These are phyloP conservation scores for Pythium apleroticum DNA, from an alignment of 352 stramenopile species.

Conservation along the genomic window DNA sequence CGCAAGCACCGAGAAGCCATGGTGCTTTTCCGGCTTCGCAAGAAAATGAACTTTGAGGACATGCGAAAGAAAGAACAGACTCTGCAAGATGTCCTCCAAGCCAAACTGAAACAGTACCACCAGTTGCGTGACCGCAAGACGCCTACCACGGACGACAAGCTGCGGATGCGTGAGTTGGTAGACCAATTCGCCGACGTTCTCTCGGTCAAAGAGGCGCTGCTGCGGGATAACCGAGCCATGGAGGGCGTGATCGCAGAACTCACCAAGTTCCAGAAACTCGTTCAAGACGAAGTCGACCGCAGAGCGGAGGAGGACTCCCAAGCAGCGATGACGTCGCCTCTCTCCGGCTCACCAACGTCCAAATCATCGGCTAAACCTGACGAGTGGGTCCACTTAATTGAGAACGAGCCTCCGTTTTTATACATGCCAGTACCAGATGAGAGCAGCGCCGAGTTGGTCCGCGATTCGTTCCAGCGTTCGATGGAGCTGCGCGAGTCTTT, in stretches of 20 bases:
- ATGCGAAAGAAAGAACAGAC: slow-evolving; percentile 27
- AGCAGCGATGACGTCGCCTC: not conserved
- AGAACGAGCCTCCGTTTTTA: slow-evolving; percentile 22
- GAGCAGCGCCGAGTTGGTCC: not conserved
- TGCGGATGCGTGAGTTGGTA: slow-evolving; percentile 8
- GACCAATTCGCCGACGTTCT: slow-evolving; percentile 27
- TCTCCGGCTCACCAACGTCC: not conserved
- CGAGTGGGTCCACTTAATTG: slow-evolving; percentile 24
- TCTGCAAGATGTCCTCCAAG: slow-evolving; percentile 26
- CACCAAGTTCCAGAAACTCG: slow-evolving; percentile 29
- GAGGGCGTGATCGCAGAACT: slow-evolving; percentile 24
- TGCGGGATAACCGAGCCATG: slow-evolving; percentile 31
- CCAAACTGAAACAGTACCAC: slow-evolving; percentile 16
- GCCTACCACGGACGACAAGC: slow-evolving; percentile 5
- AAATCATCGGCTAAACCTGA: not conserved
- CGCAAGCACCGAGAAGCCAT: slow-evolving; percentile 31
- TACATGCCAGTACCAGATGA: slow-evolving; percentile 10
- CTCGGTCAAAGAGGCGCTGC: slow-evolving; percentile 24
- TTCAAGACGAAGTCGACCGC: slow-evolving; percentile 25
- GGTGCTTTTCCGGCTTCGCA: slow-evolving; percentile 27
- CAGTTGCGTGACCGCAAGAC: slow-evolving; percentile 9
- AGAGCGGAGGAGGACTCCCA: slow-evolving; percentile 3
- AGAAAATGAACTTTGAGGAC: slow-evolving; percentile 26
- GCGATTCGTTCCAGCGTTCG: slow-evolving; percentile 6
- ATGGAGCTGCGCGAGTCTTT: slow-evolving; percentile 12